Base-by-base conservation (phyloP, 2,329 filamentous ascomycete species). In the Hypoxylon sp. region DNA sequence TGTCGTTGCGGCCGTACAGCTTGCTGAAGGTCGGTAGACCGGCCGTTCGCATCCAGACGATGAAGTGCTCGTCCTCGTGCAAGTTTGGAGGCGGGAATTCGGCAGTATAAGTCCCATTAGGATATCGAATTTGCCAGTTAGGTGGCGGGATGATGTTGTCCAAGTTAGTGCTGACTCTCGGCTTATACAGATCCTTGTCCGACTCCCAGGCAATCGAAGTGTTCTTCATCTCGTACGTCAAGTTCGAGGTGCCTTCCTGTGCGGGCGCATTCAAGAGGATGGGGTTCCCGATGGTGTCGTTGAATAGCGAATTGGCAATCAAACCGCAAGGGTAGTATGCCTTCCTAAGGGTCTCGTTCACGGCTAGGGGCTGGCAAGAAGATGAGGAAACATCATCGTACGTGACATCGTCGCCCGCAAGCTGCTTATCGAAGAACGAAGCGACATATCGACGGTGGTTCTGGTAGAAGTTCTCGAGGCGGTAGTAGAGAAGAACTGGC, bases 21-120 rank as follows among this genome's bases (percentile, higher is more conserved):
- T 99, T 99, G 86, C 93, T 97, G 79, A 99, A 99, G 4, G 91
- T 91, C 0, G 96, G 96, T 74, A 98, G 82, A 63, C 95, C 96
- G 23, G 96, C 96, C 1, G 97, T 97, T 74, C 96, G 90, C 96
- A 99, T 99, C 96, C 96, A 99, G 21, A 98, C 94, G 81, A 98
- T 94, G 79, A 99, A 97, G 46, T 90, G 89, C 79, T 97, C 92
- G 81, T 93, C 90, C 0, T 89, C 82, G 69, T 90, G 86, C 17
- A 98, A 79, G 73, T 96, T 81, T 0, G 94, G 93, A 21, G 93
- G 89, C 1, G 87, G 87, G 56, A 86, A 85, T 0, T 87, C 81
- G 0, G 83, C 79, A 2, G 87, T 90, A 77, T 97, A 97, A 69
- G 88, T 90, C 67, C 87, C 88, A 38, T 90, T 78, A 5, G 90